Evolutionary conservation across 768 basidiomycete species (phyloP).

Genomic region (Termitomyces eurrhizus): DNA sequence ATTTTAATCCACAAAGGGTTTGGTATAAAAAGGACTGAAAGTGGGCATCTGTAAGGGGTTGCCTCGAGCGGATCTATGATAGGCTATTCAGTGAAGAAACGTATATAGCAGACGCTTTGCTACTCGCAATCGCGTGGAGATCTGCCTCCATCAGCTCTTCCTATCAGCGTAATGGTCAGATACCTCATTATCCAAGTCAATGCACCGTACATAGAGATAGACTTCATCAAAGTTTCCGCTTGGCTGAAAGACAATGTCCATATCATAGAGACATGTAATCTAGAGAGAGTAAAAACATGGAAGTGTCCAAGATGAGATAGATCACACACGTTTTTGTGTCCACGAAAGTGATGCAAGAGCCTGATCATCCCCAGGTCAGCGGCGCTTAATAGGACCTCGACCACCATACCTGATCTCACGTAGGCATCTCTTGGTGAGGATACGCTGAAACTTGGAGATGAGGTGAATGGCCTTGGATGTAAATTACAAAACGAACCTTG

Average conservation of each 20-base stretch:
- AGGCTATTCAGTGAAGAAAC: not conserved
- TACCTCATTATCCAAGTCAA: not conserved
- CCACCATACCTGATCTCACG: slow-evolving; percentile 85
- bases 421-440: slow-evolving; percentile 94
- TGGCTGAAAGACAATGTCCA: slow-evolving; percentile 95
- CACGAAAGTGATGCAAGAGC: slow-evolving; percentile 94
- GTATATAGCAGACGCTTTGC: not conserved
- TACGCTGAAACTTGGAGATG: slow-evolving; percentile 49
- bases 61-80: slow-evolving; percentile 74
- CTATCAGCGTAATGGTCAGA: slow-evolving; percentile 35
- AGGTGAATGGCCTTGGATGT: not conserved
- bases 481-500: slow-evolving; percentile 42
- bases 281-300: slow-evolving; percentile 26
- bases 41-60: slow-evolving; percentile 86
- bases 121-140: slow-evolving; percentile 90
- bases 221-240: slow-evolving; percentile 95
- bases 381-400: not conserved
- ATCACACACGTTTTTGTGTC: slow-evolving; percentile 89
- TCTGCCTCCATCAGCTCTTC: slow-evolving; percentile 99
- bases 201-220: slow-evolving; percentile 72
- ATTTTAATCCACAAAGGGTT: slow-evolving; percentile 96
- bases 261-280: slow-evolving; percentile 97
- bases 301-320: not conserved
- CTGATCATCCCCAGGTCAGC: slow-evolving; percentile 33
- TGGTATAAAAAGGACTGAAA: slow-evolving; percentile 98